Evolutionary conservation across 192 early-diverging fungal genomes (phyloP).

Genomic region (Dimargaris xerosporica): DNA sequence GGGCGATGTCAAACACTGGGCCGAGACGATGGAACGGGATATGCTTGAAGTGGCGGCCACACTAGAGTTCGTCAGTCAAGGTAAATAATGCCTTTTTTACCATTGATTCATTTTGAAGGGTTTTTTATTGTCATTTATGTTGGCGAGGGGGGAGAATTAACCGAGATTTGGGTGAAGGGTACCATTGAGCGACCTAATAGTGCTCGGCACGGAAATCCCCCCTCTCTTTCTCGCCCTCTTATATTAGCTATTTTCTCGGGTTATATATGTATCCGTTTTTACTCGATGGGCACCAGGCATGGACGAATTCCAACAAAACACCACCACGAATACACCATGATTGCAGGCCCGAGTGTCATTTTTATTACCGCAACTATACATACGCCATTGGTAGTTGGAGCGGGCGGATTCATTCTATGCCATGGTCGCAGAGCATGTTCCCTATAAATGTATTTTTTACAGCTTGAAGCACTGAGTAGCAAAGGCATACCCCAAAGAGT

Average conservation of each 20-base stretch:
- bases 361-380: too few relatives aligned
- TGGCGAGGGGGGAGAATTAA: too few relatives aligned
- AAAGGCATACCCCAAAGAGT: neutral
- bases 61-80: slow-evolving; percentile 34
- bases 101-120: neutral
- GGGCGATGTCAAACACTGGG: slow-evolving; percentile 80
- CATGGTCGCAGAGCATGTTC: neutral
- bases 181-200: too few relatives aligned
- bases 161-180: too few relatives aligned
- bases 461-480: neutral
- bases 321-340: too few relatives aligned
- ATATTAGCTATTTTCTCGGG: neutral
- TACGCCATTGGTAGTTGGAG: too few relatives aligned
- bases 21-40: slow-evolving; percentile 64
- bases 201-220: neutral
- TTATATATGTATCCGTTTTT: too few relatives aligned
- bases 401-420: too few relatives aligned
- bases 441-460: neutral
- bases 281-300: too few relatives aligned
- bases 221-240: neutral
- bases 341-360: too few relatives aligned
- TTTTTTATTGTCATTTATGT: neutral
- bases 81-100: neutral
- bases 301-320: too few relatives aligned
- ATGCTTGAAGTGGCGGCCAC: slow-evolving; percentile 56